Evolutionary conservation across 352 stramenopile genomes (phyloP).

Genomic region (Phytophthora cryptogea): DNA sequence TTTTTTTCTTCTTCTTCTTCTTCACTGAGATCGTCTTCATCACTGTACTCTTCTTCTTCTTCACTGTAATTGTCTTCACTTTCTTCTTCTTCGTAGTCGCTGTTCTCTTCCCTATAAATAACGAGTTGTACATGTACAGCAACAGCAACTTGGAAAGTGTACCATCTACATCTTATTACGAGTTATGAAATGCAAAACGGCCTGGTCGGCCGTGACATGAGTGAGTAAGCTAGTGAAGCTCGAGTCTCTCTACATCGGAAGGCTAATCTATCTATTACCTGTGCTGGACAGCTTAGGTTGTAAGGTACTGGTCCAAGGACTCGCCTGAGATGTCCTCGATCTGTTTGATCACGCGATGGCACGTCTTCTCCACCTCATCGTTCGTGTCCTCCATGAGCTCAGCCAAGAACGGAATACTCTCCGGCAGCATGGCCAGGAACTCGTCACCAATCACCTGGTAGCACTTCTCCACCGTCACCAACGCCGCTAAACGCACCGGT

Average conservation of each 20-base stretch:
- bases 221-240: neutral
- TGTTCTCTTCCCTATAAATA: too few relatives aligned
- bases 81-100: too few relatives aligned
- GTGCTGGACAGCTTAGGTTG: conserved; percentile 36
- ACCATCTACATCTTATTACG: conserved; percentile 37
- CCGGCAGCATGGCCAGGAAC: conserved; percentile 88
- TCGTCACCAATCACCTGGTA: conserved; percentile 89
- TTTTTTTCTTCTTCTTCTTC: too few relatives aligned
- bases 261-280: conserved; percentile 39
- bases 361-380: conserved; percentile 80
- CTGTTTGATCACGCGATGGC: conserved; percentile 88
- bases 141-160: conserved; percentile 5
- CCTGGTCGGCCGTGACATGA: conserved; percentile 6
- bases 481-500: conserved; percentile 68
- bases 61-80: too few relatives aligned
- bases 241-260: conserved; percentile 28
- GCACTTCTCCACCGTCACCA: conserved; percentile 86
- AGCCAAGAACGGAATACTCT: conserved; percentile 89
- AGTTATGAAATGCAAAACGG: conserved; percentile 35
- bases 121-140: too few relatives aligned
- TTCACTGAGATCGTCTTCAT: too few relatives aligned
- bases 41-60: too few relatives aligned
- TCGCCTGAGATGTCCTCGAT: conserved; percentile 91
- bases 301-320: conserved; percentile 89
- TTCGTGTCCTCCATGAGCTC: conserved; percentile 91